phyloP scores from a whole-genome alignment of 768 basidiomycete genomes.

The Mycena capillaripes region DNA sequence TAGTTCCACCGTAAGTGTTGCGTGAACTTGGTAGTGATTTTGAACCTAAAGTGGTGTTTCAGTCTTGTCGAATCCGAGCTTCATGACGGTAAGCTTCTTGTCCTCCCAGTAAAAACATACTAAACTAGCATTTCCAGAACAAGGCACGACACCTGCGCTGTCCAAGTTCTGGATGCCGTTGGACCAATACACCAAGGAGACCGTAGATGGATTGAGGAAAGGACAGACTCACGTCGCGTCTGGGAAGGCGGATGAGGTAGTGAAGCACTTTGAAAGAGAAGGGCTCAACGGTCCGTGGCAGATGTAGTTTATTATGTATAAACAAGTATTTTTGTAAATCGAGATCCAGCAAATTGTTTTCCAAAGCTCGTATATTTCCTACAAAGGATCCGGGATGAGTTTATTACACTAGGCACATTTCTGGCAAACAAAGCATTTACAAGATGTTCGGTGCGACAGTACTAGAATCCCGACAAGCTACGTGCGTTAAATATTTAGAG shows the following conservation, averaged over 20 bases:
- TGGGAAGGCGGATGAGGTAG: background rate
- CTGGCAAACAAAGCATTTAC: conserved; percentile 35
- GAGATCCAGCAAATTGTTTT: too few species aligned
- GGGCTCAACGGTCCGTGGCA: conserved; percentile 47
- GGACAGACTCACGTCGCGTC: conserved; percentile 42
- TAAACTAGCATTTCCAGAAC: conserved; percentile 50
- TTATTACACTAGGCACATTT: conserved; percentile 20
- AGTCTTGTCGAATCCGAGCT: conserved; percentile 75
- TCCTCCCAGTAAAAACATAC: background rate
- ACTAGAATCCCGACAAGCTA: conserved; percentile 31
- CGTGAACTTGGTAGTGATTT: background rate
- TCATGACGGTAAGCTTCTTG: conserved; percentile 61
- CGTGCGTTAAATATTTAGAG: conserved; percentile 29
- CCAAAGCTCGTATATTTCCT: background rate
- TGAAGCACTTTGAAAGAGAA: background rate
- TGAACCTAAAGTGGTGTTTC: background rate
- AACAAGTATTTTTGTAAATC: too few species aligned
- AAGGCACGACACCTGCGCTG: conserved; percentile 62
- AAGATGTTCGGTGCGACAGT: conserved; percentile 32
- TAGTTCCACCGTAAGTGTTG: conserved; percentile 67
- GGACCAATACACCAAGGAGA: conserved; percentile 57
- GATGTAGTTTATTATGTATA: conserved; percentile 45
- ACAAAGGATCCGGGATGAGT: background rate
- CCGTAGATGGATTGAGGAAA: conserved; percentile 50
- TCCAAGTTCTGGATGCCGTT: conserved; percentile 71